These are phyloP conservation scores for Aureobasidium subglaciale DNA, from an alignment of 2,329 filamentous ascomycete species.

Conservation along the genomic window DNA sequence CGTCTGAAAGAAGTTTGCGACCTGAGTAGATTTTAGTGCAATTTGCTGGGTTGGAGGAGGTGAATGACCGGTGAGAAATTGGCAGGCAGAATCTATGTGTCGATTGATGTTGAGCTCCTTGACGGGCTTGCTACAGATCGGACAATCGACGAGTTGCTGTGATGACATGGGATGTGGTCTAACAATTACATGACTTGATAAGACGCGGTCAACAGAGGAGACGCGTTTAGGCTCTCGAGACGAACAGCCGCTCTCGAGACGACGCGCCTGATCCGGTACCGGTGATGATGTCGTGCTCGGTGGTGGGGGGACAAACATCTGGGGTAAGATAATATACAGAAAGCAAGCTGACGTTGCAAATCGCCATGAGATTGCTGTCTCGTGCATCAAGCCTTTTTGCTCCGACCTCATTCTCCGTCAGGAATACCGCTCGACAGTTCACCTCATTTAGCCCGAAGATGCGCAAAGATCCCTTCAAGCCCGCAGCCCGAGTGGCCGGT, in stretches of 20 bases:
- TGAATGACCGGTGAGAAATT: slow-evolving; percentile 55
- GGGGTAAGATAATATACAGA: slow-evolving; percentile 2
- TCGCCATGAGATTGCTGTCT: not conserved
- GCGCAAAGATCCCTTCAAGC: slow-evolving; percentile 42
- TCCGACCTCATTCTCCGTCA: not conserved
- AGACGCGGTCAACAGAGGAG: not conserved
- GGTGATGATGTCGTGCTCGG: slow-evolving; percentile 10
- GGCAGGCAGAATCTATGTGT: slow-evolving; percentile 82
- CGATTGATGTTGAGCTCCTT: slow-evolving; percentile 71
- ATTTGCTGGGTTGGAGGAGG: slow-evolving; percentile 33
- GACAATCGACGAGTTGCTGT: slow-evolving; percentile 60
- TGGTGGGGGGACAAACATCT: not conserved
- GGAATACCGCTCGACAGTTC: not conserved
- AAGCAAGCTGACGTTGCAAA: not conserved
- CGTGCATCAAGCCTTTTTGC: not conserved
- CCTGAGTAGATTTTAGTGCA: slow-evolving; percentile 33
- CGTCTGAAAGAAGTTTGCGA: slow-evolving; percentile 50
- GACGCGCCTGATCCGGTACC: not conserved
- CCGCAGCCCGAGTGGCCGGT: slow-evolving; percentile 47
- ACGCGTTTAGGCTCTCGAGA: slow-evolving; percentile 6
- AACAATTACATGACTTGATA: not conserved
- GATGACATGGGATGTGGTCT: slow-evolving; percentile 10
- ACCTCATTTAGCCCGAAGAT: not conserved
- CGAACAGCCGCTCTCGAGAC: not conserved
- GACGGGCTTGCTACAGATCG: slow-evolving; percentile 70